Base-by-base conservation (phyloP, 768 basidiomycete species). In the Russula lepida region DNA sequence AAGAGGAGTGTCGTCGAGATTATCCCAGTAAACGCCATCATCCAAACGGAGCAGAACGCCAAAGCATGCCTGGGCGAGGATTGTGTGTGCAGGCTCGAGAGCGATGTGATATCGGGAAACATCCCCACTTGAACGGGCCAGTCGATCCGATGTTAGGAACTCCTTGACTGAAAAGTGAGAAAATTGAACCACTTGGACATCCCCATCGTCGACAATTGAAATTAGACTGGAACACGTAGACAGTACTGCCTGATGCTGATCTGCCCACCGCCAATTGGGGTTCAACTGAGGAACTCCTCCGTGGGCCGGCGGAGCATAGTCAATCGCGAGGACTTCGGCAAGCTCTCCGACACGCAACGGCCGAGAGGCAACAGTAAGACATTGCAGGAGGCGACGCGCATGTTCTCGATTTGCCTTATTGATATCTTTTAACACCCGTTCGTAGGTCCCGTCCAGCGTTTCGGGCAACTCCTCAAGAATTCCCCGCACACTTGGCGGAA, bases 111-210 rank as follows among this genome's bases (percentile, higher is more conserved):
- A 59, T 0, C 33, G 19, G 4, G 43, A 59, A 19, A 54, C n/a
- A 9, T 54, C 27, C 12, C 27, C 28, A 5, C 8, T 28, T 28
- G 58, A 43, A 28, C 13, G n/a, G 0, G 50, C 43, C 4, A 58
- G 33, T 2, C 35, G 56, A 30, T 39, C 21, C 4, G 60, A 62
- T 1, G 43, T 62, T 1, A 62, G 43, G 28, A 37, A 62, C 23
- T 57, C 60, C 11, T 62, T 56, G 2, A 62, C 60, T 0, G 60
- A 62, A 17, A 46, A n/a, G 28, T 62, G 61, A 1, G 61, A 57
- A 4, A 62, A 62, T 6, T 62, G 49, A 2, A 62, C 61, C 5
- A 62, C 23, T 37, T 35, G n/a, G 15, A 27, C 53, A 9, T 2
- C 6, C 2, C 28, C 28, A 15, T 44, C 12, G 6, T 48, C 43